Evolutionary conservation across 1,139 yeast genomes (phyloP), one percentile per base, ranked within the genome.

Genomic region (Arxiozyma slooffiae): DNA sequence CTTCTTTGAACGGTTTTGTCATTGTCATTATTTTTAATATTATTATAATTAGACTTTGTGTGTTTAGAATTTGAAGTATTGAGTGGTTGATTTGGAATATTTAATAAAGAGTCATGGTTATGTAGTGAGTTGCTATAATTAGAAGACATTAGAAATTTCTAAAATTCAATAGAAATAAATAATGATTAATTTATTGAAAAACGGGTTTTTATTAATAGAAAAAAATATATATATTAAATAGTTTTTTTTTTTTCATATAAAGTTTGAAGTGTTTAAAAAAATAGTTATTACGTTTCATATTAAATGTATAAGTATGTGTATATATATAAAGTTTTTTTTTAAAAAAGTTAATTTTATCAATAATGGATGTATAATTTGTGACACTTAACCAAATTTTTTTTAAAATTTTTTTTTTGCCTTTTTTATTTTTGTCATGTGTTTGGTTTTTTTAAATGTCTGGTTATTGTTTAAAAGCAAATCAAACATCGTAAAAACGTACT

Each of bases 41-140:
- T 44, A 24, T n/a, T n/a, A n/a, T n/a, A n/a, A n/a, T n/a, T n/a
- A 26, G 14, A 4, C 16, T 17, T 44, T 36, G 41, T 22, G 34
- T 36, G 62, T 41, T 41, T 61, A 63, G n/a, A 14, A 30, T 11
- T 9, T 30, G 36, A 30, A 30, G 36, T 11, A n/a, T 9, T 30
- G 14, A 30, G 11, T 38, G 40, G 21, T 8, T 38, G 40, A 20
- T 38, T 38, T 38, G 22, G 40, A 38, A 38, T 38, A 9, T 30
- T 30, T 30, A 30, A 30, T 11, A 30, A 30, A 14, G 36, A 30
- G 14, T 30, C 14, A 30, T 30, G 16, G 14, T 30, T 14, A 30
- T 30, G 11, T 30, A 30, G 36, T 8, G 36, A 30, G 6, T 30
- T 30, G 6, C n/a, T 30, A 30, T 30, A 30, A 30, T 30, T 30